Evolutionary conservation across 2,329 filamentous ascomycete species (phyloP).

Genomic region (Aspergillus neoniger): DNA sequence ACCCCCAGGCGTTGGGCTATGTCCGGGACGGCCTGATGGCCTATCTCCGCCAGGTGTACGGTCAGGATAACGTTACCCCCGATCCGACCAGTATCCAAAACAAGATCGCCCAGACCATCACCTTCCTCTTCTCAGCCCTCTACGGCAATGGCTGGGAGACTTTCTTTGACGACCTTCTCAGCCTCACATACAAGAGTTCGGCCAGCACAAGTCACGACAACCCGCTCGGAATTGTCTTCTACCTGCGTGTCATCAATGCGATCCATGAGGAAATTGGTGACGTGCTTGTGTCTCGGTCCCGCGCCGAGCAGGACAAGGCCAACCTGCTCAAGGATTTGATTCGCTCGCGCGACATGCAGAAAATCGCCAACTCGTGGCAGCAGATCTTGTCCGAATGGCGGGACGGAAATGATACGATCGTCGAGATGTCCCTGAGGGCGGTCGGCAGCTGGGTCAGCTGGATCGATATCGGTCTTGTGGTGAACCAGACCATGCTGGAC

Average conservation of each 20-base stretch:
- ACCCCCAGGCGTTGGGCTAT: slow-evolving; percentile 69
- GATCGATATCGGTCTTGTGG: slow-evolving; percentile 93
- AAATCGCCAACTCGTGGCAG: slow-evolving; percentile 87
- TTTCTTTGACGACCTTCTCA: slow-evolving; percentile 88
- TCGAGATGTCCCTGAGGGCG: slow-evolving; percentile 88
- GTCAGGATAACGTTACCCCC: slow-evolving; percentile 56
- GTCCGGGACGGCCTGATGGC: slow-evolving; percentile 79
- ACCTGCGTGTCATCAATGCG: slow-evolving; percentile 82
- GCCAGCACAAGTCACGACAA: slow-evolving; percentile 66
- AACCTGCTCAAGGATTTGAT: slow-evolving; percentile 89
- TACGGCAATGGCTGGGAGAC: slow-evolving; percentile 84
- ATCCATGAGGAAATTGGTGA: slow-evolving; percentile 98
- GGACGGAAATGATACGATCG: slow-evolving; percentile 67
- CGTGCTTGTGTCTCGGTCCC: slow-evolving; percentile 76
- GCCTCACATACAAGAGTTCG: slow-evolving; percentile 66
- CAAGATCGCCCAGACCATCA: slow-evolving; percentile 94
- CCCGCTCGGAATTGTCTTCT: slow-evolving; percentile 74
- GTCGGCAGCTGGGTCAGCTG: slow-evolving; percentile 97
- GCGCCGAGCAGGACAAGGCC: slow-evolving; percentile 79
- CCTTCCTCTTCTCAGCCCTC: slow-evolving; percentile 84
- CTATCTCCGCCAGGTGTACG: slow-evolving; percentile 78
- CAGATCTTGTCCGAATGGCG: slow-evolving; percentile 80
- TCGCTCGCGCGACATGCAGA: slow-evolving; percentile 80
- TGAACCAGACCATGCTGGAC: slow-evolving; percentile 84
- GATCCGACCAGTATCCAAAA: slow-evolving; percentile 85